Conservation (phyloP, 2,329 filamentous ascomycete species). For the Exophiala phaeomuriformis region DNA sequence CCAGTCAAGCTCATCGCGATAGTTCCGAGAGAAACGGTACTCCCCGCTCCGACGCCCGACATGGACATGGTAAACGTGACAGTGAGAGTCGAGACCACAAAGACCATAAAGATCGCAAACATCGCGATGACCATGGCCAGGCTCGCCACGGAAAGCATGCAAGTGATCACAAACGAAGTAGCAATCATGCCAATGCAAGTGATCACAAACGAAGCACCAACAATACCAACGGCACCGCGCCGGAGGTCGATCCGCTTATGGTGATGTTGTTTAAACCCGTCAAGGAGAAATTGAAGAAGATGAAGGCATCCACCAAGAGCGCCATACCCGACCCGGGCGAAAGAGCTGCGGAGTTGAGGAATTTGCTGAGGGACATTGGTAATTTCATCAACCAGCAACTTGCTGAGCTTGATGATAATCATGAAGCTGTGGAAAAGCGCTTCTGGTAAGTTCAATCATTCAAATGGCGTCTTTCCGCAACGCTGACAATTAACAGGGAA, state of each 20-base stretch:
- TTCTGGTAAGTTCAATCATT: conserved; percentile 36
- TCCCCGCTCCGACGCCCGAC: conserved; percentile 36
- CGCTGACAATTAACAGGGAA: conserved; percentile 34
- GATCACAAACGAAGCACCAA: conserved; percentile 27
- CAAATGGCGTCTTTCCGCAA: background rate
- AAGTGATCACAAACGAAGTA: conserved; percentile 25
- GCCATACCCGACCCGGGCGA: conserved; percentile 39
- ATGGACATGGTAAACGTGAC: conserved; percentile 31
- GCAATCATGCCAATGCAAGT: conserved; percentile 33
- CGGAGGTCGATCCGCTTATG: conserved; percentile 38
- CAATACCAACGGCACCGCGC: conserved; percentile 32
- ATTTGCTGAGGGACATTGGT: conserved; percentile 40
- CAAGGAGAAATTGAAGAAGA: conserved; percentile 37
- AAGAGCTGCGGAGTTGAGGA: conserved; percentile 39
- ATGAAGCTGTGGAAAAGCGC: conserved; percentile 37
- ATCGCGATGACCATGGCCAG: conserved; percentile 24
- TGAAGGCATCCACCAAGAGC: conserved; percentile 42
- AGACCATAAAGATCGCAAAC: conserved; percentile 27
- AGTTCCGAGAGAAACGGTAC: conserved; percentile 39
- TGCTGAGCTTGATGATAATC: conserved; percentile 34
- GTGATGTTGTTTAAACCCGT: conserved; percentile 43
- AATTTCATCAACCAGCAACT: conserved; percentile 37
- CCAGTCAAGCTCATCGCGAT: conserved; percentile 37
- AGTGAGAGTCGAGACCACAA: conserved; percentile 24
- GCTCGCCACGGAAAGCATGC: conserved; percentile 26